phyloP scores from a whole-genome alignment of 2,329 filamentous ascomycete genomes.

The Aspergillus sojae region DNA sequence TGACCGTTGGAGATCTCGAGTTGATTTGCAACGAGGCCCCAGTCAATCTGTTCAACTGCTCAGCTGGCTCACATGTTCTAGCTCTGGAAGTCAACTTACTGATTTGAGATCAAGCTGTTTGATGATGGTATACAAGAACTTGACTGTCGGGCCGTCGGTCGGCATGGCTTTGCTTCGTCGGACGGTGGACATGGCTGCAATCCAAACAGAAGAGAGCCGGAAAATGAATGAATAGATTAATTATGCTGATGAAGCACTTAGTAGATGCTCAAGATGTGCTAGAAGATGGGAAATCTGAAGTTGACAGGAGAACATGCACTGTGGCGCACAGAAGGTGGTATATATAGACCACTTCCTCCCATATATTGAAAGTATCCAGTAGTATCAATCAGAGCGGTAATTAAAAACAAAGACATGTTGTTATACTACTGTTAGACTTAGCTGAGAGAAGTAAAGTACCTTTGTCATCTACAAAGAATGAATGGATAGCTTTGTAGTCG shows the following conservation, averaged over 20 bases:
- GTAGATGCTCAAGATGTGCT: neutral
- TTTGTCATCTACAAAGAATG: neutral
- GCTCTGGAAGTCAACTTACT: slow-evolving; percentile 34
- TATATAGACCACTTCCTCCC: slow-evolving; percentile 12
- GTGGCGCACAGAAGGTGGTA: slow-evolving; percentile 15
- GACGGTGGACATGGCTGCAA: slow-evolving; percentile 32
- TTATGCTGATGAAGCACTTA: neutral
- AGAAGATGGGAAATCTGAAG: slow-evolving; percentile 4
- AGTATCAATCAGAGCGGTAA: neutral
- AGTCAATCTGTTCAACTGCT: slow-evolving; percentile 51
- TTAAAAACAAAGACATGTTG: neutral
- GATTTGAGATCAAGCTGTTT: slow-evolving; percentile 58
- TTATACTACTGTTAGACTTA: neutral
- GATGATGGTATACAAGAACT: slow-evolving; percentile 59
- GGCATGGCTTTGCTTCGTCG: slow-evolving; percentile 49
- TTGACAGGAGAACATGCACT: slow-evolving; percentile 17
- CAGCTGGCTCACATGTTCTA: neutral
- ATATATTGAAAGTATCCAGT: neutral
- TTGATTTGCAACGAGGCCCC: slow-evolving; percentile 53
- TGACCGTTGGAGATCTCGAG: slow-evolving; percentile 59
- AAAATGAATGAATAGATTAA: too few species aligned
- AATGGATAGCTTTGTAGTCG: neutral
- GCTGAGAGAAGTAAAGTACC: neutral
- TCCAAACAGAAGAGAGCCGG: neutral
- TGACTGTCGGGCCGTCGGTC: slow-evolving; percentile 52